Base-by-base conservation (phyloP, 2,329 filamentous ascomycete species). In the Chaetomiaceae sp. region DNA sequence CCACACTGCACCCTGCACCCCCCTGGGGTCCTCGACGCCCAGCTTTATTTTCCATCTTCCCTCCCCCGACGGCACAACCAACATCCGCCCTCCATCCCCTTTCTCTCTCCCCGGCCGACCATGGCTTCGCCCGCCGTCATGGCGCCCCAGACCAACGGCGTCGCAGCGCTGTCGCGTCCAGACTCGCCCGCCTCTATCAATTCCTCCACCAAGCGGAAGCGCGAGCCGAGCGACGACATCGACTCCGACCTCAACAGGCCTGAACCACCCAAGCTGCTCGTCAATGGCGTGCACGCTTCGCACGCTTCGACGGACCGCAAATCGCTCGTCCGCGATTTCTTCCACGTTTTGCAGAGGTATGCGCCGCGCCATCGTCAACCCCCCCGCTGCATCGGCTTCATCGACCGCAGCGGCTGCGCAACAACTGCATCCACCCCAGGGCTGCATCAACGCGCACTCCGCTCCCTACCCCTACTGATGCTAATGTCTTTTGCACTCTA, bases 171-270 rank as follows among this genome's bases (percentile, higher is more conserved):
- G 54, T 60, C 58, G 56, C 62, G 58, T 56, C 56, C 60, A 49
- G 61, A 61, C 53, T 62, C 62, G 48, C 58, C 60, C 42, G 56
- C 61, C 23, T 61, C 64, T 21, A 52, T 62, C 53, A 62, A 60
- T 58, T 62, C 61, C 13, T 61, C 66, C 33, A 62, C 60, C 51
- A 83, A 83, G 70, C 73, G 80, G 65, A 83, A 83, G 70, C 79
- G 79, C 73, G 77, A 81, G 60, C 66, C 68, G 44, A 69, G 63
- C 53, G 71, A 74, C 58, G 72, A 72, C 41, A 61, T 52, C 47
- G 55, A 60, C 17, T 46, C 60, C 51, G 58, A 60, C 23, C 40
- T 48, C 50, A 55, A 60, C 50, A 38, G 47, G 44, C 41, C 34
- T 50, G 63, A 66, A 19, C 62, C 62, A 16, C 58, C 58, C 53